phyloP scores from a whole-genome alignment of 148 eudicot species.

The Gaultheria prostrata region DNA sequence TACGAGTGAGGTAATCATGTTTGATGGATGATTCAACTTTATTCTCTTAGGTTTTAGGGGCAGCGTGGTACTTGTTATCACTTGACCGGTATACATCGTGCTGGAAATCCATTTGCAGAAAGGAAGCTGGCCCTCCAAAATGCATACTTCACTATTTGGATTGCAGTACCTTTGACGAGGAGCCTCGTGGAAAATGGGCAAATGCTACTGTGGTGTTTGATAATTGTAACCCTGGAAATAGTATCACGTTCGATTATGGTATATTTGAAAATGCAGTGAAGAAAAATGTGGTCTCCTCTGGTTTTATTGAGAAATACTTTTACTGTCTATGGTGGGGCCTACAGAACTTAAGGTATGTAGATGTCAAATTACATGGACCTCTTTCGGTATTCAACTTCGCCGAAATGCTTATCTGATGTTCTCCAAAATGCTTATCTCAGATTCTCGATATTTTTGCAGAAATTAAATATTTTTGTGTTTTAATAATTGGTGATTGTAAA shows the following conservation, averaged over 20 bases:
- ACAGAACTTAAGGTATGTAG: slow-evolving; percentile 71
- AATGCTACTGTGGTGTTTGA: slow-evolving; percentile 52
- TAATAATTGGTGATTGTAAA: background rate
- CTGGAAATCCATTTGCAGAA: slow-evolving; percentile 76
- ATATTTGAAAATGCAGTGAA: slow-evolving; percentile 67
- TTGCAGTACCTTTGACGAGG: slow-evolving; percentile 37
- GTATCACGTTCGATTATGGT: slow-evolving; percentile 57
- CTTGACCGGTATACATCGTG: slow-evolving; percentile 82
- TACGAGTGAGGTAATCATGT: background rate
- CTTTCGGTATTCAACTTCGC: background rate
- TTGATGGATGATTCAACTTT: slow-evolving; percentile 5
- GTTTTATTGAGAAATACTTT: slow-evolving; percentile 73
- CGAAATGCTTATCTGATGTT: background rate
- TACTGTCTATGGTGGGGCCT: slow-evolving; percentile 99
- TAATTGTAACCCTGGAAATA: slow-evolving; percentile 54
- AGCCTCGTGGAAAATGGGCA: slow-evolving; percentile 57
- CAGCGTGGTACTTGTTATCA: slow-evolving; percentile 91
- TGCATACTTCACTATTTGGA: slow-evolving; percentile 58
- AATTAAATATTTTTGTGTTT: background rate
- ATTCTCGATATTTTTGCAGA: background rate
- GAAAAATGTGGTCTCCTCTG: slow-evolving; percentile 68
- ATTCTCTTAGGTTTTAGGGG: slow-evolving; percentile 72
- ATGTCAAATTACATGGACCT: slow-evolving; percentile 6
- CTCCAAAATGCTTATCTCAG: too few relatives aligned
- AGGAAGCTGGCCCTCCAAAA: slow-evolving; percentile 37